phyloP scores from a whole-genome alignment of 2,329 filamentous ascomycete species.

The Botrytis pseudocinerea region DNA sequence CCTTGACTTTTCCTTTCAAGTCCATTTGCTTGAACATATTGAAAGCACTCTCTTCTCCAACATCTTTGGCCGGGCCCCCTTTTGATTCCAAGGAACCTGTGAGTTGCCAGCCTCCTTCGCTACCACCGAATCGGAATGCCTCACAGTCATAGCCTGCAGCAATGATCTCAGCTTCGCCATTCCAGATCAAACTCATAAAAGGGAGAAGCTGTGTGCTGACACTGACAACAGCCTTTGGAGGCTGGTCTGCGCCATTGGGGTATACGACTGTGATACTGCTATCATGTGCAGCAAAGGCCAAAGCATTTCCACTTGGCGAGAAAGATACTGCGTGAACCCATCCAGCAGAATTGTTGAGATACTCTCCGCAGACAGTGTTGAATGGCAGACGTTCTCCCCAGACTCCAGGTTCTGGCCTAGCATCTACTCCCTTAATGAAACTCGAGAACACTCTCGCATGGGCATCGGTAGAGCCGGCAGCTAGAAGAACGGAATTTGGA shows the following conservation, averaged over 20 bases:
- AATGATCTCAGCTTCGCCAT: constrained; percentile 86
- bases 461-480: constrained; percentile 94
- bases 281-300: constrained; percentile 93
- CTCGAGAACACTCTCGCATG: constrained; percentile 92
- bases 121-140: constrained; percentile 84
- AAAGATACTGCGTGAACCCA: constrained; percentile 96
- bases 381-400: constrained; percentile 97
- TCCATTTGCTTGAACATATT: constrained; percentile 99
- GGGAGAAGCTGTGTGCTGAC: constrained; percentile 88
- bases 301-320: constrained; percentile 86
- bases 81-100: constrained; percentile 80
- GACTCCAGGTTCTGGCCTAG: constrained; percentile 77
- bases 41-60: constrained; percentile 85
- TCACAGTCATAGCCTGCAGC: constrained; percentile 90
- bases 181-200: constrained; percentile 93
- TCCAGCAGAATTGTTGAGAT: constrained; percentile 89
- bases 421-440: constrained; percentile 94
- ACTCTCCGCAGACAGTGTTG: constrained; percentile 98
- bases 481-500: constrained; percentile 92
- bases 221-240: constrained; percentile 85
- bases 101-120: constrained; percentile 78
- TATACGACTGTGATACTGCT: constrained; percentile 97
- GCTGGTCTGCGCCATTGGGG: constrained; percentile 85
- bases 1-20: constrained; percentile 86
- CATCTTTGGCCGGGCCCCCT: constrained; percentile 47